Percentiles rank a stretch among this genome's conserved stretches.
phyloP scores from a whole-genome alignment of 768 basidiomycete genomes.

The Stropharia rugosoannulata region DNA sequence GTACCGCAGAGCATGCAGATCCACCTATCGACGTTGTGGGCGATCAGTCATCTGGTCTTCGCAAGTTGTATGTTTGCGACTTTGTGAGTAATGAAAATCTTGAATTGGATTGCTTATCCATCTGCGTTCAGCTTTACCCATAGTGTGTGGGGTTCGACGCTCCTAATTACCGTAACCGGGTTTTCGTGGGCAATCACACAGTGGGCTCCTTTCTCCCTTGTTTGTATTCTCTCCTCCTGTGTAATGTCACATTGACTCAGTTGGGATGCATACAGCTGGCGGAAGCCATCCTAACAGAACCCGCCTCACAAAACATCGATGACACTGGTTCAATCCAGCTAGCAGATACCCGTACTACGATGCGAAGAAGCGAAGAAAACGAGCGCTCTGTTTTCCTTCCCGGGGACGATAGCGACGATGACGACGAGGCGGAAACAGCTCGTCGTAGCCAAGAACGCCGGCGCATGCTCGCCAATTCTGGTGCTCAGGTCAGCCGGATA shows the following conservation, averaged over 20 bases:
- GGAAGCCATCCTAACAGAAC: slow-evolving; percentile 79
- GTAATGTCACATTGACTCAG: neutral
- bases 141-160: slow-evolving; percentile 67
- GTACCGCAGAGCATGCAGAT: slow-evolving; percentile 51
- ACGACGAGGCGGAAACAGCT: slow-evolving; percentile 24
- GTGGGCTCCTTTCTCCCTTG: slow-evolving; percentile 93
- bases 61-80: slow-evolving; percentile 78
- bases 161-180: slow-evolving; percentile 77
- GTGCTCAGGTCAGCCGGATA: slow-evolving; percentile 49
- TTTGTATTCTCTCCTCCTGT: slow-evolving; percentile 31
- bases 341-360: slow-evolving; percentile 40
- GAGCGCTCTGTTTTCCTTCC: slow-evolving; percentile 31
- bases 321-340: slow-evolving; percentile 41
- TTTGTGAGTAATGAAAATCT: slow-evolving; percentile 53
- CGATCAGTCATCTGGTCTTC: slow-evolving; percentile 72
- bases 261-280: slow-evolving; percentile 53
- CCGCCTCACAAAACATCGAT: slow-evolving; percentile 29
- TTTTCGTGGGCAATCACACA: slow-evolving; percentile 92
- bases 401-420: slow-evolving; percentile 26
- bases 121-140: slow-evolving; percentile 58
- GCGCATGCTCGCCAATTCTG: slow-evolving; percentile 38
- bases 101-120: neutral
- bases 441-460: slow-evolving; percentile 18
- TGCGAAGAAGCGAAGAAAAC: slow-evolving; percentile 18
- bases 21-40: slow-evolving; percentile 75